Conservation (phyloP, 2,329 filamentous ascomycete genomes). For the Plectosphaerella cucumerina region DNA sequence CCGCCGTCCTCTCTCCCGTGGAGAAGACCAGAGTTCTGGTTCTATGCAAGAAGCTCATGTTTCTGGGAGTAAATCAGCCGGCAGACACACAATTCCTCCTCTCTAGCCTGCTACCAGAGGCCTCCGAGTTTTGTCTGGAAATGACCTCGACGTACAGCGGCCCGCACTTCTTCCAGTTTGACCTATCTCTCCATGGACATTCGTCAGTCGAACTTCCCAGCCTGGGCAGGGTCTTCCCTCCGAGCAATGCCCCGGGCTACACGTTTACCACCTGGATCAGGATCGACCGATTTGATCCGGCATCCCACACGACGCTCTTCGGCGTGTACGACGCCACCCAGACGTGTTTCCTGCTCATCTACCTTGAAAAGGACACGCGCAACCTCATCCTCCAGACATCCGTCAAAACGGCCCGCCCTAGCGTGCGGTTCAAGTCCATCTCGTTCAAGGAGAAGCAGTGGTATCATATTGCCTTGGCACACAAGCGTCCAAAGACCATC, state of each 20-base stretch:
- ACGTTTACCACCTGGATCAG: constrained; percentile 87
- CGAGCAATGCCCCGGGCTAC: constrained; percentile 75
- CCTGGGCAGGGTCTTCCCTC: constrained; percentile 82
- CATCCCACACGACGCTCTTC: constrained; percentile 90
- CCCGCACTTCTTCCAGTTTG: constrained; percentile 89
- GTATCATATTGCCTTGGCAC: constrained; percentile 92
- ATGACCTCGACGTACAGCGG: constrained; percentile 71
- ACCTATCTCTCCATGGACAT: constrained; percentile 82
- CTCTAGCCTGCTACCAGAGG: constrained; percentile 43
- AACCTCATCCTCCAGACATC: constrained; percentile 97
- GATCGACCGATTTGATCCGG: constrained; percentile 79
- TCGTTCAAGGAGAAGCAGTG: constrained; percentile 72
- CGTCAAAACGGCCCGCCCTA: constrained; percentile 78
- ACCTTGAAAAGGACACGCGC: constrained; percentile 87
- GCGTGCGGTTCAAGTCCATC: constrained; percentile 86
- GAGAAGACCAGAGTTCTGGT: constrained; percentile 59
- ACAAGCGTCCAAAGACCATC: constrained; percentile 72
- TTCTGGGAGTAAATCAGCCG: constrained; percentile 73
- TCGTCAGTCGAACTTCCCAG: constrained; percentile 86
- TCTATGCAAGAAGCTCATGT: constrained; percentile 66
- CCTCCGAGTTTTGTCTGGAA: constrained; percentile 67
- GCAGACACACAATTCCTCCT: constrained; percentile 77
- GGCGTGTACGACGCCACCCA: constrained; percentile 90
- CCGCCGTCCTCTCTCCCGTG: constrained; percentile 43
- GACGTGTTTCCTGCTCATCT: constrained; percentile 89